Evolutionary conservation across 164 flowering plant species (phyloP), one percentile per base, ranked within the genome.

Genomic region (Taxillus chinensis): DNA sequence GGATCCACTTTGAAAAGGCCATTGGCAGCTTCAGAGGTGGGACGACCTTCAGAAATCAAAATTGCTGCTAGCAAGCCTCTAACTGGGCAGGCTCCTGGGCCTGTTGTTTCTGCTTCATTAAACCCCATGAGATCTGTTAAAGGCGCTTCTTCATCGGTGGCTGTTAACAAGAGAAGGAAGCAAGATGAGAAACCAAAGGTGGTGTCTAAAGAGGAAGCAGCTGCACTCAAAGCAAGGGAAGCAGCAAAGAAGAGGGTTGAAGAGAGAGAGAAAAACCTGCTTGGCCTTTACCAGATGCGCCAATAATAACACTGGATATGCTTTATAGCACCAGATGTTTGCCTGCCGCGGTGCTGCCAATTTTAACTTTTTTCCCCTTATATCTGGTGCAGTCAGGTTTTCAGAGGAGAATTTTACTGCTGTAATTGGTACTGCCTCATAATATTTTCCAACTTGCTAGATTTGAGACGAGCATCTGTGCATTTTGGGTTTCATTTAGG

Each of bases 211-310:
- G 96, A 88, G 79, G 98, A 93, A 77, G 80, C 74, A 53, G 95
- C 89, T 56, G 97, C 99, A n/a, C 87, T 85, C 15, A 90, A 86
- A 75, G 92, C 97, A 27, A 85, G 97, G 72, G 96, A 86, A 62
- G 95, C 95, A 64, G 98, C 98, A 64, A 88, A 74, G 77, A 93
- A 83, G 72, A 80, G 97, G 75, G 79, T 90, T 70, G 89, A 88
- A 75, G 87, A 85, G 49, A 85, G 96, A 68, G 98, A 93, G 68
- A 87, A 87, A 62, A 71, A 83, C 8, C 59, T 85, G 77, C 92
- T 90, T 69, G 98, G 98, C 57, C 96, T 92, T 46, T 90, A 90
- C 76, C 73, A 73, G 66, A 65, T 77, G 11, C 77, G 69, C 45
- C 82, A 81, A 82, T 58, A 41, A n/a, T 54, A 8, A 11, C 2